phyloP scores from a whole-genome alignment of 164 flowering plant species.

The Buxus sempervirens region DNA sequence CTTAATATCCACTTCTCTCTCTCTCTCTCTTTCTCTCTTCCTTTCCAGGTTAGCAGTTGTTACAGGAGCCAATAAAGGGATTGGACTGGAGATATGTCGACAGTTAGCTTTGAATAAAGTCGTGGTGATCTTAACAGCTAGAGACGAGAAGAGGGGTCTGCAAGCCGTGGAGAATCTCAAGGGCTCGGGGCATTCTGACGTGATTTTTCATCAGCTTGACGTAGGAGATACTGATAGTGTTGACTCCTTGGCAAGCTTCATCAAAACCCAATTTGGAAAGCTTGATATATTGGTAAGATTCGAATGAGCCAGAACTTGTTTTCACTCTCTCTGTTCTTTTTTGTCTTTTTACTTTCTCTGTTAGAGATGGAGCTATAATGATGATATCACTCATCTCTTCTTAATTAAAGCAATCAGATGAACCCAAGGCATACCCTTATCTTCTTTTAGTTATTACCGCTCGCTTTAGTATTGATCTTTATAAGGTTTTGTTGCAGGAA shows the following conservation, averaged over 20 bases:
- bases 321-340: neutral
- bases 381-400: neutral
- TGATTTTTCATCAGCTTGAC: constrained; percentile 40
- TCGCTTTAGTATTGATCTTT: no score
- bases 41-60: constrained; percentile 31
- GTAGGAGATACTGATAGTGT: constrained; percentile 24
- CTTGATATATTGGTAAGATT: constrained; percentile 36
- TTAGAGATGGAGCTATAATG: neutral
- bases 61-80: constrained; percentile 40
- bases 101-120: constrained; percentile 30
- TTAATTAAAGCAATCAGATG: neutral
- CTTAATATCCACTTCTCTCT: no score
- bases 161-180: constrained; percentile 32
- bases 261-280: constrained; percentile 27
- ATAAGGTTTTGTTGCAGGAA: no score
- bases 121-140: constrained; percentile 28
- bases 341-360: neutral
- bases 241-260: constrained; percentile 20
- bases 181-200: constrained; percentile 15
- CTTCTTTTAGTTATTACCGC: neutral
- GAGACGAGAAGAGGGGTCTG: constrained; percentile 33
- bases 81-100: constrained; percentile 31
- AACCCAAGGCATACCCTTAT: neutral
- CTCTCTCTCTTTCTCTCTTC: no score
- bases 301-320: neutral